Conservation (phyloP, 164 flowering plant species). For the Vitis vinifera region DNA sequence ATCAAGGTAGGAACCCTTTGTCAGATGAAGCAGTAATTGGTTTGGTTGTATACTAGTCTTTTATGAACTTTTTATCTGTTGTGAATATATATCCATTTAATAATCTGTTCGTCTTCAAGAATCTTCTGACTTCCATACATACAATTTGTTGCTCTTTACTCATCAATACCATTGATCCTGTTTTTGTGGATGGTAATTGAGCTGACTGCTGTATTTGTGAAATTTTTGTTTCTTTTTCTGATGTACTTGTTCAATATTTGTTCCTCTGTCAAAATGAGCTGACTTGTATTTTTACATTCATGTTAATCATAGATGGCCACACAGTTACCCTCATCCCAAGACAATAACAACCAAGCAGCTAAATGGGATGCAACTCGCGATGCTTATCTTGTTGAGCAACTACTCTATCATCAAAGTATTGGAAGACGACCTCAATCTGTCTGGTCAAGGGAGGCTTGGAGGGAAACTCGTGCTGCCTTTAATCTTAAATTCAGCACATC, state of each 20-base stretch:
- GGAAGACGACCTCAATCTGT: slow-evolving; percentile 1
- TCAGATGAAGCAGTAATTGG: neutral
- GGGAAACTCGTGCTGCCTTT: slow-evolving; percentile 3
- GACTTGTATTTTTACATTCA: neutral
- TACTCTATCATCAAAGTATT: neutral
- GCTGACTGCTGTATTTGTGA: too few relatives aligned
- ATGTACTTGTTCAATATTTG: too few relatives aligned
- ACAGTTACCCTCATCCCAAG: slow-evolving; percentile 1
- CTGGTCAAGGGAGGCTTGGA: slow-evolving; percentile 1
- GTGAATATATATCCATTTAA: too few relatives aligned
- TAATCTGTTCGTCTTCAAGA: too few relatives aligned
- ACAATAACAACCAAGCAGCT: neutral
- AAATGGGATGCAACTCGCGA: slow-evolving; percentile 1
- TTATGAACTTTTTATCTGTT: neutral
- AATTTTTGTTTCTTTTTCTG: too few relatives aligned
- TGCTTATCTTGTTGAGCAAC: slow-evolving; percentile 1
- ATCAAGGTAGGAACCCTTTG: too few relatives aligned
- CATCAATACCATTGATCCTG: too few relatives aligned
- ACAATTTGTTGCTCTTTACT: too few relatives aligned
- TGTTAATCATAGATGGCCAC: neutral
- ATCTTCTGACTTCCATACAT: too few relatives aligned
- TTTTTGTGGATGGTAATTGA: too few relatives aligned
- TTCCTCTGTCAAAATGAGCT: neutral
- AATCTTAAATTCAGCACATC: neutral
- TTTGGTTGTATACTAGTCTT: neutral